Evolutionary conservation across 345 rosid genomes (phyloP).

Genomic region (Eucalyptus curtisii): DNA sequence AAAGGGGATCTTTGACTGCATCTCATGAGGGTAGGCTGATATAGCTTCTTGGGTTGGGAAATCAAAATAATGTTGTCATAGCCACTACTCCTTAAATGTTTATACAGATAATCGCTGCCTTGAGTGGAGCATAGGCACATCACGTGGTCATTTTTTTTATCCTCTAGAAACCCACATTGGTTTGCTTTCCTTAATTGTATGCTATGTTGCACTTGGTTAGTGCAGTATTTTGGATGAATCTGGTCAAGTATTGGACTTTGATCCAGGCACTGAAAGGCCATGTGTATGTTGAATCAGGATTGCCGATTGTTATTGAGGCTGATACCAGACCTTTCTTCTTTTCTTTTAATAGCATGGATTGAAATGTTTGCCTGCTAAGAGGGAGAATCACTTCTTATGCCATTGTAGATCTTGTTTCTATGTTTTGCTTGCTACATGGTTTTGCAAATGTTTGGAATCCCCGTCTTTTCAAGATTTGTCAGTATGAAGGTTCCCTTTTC

Average conservation of each 20-base stretch:
- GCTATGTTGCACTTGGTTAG: neutral
- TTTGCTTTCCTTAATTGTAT: neutral
- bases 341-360: neutral
- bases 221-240: neutral
- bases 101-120: neutral
- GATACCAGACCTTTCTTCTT: neutral
- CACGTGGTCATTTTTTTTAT: neutral
- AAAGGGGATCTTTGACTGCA: neutral
- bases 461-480: neutral
- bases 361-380: neutral
- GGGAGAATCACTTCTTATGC: neutral
- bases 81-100: neutral
- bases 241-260: neutral
- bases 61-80: neutral
- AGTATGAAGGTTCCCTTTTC: neutral
- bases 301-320: neutral
- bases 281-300: neutral
- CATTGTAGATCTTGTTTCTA: neutral
- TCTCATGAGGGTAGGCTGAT: neutral
- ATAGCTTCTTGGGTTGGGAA: neutral
- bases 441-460: neutral
- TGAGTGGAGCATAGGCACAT: neutral
- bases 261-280: neutral
- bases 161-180: neutral
- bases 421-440: neutral